Percentiles rank a stretch among this genome's conserved stretches.
Conservation (phyloP, 805 yeast species). For the Myxozyma mucilagina region DNA sequence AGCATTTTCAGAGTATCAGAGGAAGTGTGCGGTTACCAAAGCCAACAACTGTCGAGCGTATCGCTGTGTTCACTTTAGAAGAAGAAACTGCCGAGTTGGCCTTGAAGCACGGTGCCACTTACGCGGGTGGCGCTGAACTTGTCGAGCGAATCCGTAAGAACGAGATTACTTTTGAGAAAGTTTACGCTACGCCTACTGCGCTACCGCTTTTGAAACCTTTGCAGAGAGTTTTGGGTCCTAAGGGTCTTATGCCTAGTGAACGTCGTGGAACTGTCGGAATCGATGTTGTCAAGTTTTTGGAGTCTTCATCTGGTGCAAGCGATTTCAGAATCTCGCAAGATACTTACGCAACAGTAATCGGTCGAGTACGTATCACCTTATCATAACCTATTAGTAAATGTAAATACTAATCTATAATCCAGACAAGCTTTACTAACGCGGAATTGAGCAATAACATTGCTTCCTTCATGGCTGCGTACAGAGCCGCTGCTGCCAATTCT, state of each 20-base stretch:
- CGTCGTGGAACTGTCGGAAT: constrained; percentile 76
- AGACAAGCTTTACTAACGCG: constrained; percentile 10
- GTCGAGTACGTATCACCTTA: constrained; percentile 12
- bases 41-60: constrained; percentile 63
- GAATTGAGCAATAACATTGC: constrained; percentile 17
- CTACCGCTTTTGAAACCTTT: constrained; percentile 59
- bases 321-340: constrained; percentile 15
- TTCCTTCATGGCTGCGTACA: constrained; percentile 23
- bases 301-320: constrained; percentile 2
- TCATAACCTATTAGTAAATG: background rate
- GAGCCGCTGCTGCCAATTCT: constrained; percentile 5
- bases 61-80: constrained; percentile 67
- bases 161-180: constrained; percentile 62
- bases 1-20: constrained; percentile 71
- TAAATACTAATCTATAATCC: background rate
- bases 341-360: constrained; percentile 5
- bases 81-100: constrained; percentile 56
- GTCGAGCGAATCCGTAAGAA: constrained; percentile 62
- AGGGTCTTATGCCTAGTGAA: constrained; percentile 81
- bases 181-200: constrained; percentile 84
- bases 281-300: constrained; percentile 12
- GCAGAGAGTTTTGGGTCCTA: constrained; percentile 85
- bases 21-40: constrained; percentile 75
- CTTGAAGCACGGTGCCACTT: constrained; percentile 57
- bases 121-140: constrained; percentile 72